A percentile compares a stretch with the other conserved stretches of the same genome.
Conservation (phyloP, 2,329 filamentous ascomycete genomes). For the Pseudogymnoascus verrucosus region DNA sequence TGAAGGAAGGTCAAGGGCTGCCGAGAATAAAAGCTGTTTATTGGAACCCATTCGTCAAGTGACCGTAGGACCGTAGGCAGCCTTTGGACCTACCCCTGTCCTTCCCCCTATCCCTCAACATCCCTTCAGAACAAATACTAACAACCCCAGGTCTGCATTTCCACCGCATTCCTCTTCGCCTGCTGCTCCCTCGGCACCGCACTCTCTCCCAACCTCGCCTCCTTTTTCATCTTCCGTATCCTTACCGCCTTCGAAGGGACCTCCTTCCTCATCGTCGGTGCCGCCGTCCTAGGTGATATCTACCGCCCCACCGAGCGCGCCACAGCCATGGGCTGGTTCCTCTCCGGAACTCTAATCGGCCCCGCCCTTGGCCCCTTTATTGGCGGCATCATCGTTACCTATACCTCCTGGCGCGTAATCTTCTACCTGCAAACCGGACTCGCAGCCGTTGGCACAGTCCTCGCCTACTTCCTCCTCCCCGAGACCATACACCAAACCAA, state of each 20-base stretch:
- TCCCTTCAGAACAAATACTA: not conserved
- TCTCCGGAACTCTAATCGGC: slow-evolving; percentile 63
- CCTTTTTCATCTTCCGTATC: slow-evolving; percentile 68
- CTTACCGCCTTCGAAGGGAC: slow-evolving; percentile 70
- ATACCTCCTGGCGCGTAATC: slow-evolving; percentile 62
- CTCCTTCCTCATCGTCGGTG: slow-evolving; percentile 64
- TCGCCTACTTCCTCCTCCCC: slow-evolving; percentile 59
- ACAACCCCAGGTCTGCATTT: slow-evolving; percentile 43
- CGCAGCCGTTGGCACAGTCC: slow-evolving; percentile 49
- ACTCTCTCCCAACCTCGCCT: slow-evolving; percentile 59
- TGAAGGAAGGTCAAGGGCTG: not conserved
- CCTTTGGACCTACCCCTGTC: not conserved
- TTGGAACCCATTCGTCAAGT: not conserved
- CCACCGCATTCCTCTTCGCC: slow-evolving; percentile 56
- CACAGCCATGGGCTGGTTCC: slow-evolving; percentile 66
- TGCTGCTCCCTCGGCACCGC: slow-evolving; percentile 65
- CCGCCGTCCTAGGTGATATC: slow-evolving; percentile 59
- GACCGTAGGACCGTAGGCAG: not conserved
- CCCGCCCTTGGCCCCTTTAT: slow-evolving; percentile 64
- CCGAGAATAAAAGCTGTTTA: not conserved
- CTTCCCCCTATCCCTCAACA: not conserved
- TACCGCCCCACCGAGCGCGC: slow-evolving; percentile 60
- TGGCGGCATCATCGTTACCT: slow-evolving; percentile 70
- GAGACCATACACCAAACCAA: slow-evolving; percentile 64
- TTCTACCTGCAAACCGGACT: slow-evolving; percentile 71